A percentile compares a stretch with the other conserved stretches of the same genome.
These are phyloP conservation scores for Hypoxylon rubiginosum DNA, from an alignment of 2,329 filamentous ascomycete species.

Conservation along the genomic window DNA sequence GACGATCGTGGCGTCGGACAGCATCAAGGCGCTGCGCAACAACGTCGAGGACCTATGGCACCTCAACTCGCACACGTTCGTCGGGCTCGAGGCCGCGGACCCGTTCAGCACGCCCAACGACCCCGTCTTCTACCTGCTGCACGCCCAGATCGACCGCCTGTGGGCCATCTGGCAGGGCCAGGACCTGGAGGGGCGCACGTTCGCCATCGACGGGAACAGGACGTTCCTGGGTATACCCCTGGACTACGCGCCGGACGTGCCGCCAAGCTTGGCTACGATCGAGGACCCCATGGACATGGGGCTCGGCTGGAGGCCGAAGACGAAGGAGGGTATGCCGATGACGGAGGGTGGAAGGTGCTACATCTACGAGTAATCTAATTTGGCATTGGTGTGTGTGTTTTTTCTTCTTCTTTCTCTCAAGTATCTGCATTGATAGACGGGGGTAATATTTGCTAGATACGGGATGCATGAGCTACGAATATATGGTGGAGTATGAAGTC, in stretches of 20 bases:
- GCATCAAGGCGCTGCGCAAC: conserved; percentile 24
- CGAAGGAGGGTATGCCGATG: conserved; percentile 40
- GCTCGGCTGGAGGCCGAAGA: conserved; percentile 30
- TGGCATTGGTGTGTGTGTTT: not conserved
- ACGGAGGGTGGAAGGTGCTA: conserved; percentile 39
- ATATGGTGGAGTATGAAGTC: not conserved
- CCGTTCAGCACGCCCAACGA: conserved; percentile 45
- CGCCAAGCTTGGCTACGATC: conserved; percentile 37
- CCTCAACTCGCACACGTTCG: conserved; percentile 37
- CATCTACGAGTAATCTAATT: conserved; percentile 32
- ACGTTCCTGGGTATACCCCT: conserved; percentile 38
- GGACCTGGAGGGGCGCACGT: conserved; percentile 33
- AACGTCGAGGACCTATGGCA: conserved; percentile 41
- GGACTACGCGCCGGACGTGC: conserved; percentile 37
- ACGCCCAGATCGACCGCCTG: conserved; percentile 44
- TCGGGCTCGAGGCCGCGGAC: conserved; percentile 39
- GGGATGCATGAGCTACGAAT: conserved; percentile 4
- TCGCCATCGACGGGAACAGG: conserved; percentile 41
- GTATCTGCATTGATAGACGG: conserved; percentile 6
- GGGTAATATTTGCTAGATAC: conserved; percentile 15
- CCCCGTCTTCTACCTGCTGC: conserved; percentile 42
- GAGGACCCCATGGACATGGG: conserved; percentile 39
- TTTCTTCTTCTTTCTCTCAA: no score
- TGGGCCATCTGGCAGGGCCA: conserved; percentile 46
- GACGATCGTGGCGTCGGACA: conserved; percentile 29